phyloP scores from a whole-genome alignment of 2,329 filamentous ascomycete species.

The Lojkania enalia region DNA sequence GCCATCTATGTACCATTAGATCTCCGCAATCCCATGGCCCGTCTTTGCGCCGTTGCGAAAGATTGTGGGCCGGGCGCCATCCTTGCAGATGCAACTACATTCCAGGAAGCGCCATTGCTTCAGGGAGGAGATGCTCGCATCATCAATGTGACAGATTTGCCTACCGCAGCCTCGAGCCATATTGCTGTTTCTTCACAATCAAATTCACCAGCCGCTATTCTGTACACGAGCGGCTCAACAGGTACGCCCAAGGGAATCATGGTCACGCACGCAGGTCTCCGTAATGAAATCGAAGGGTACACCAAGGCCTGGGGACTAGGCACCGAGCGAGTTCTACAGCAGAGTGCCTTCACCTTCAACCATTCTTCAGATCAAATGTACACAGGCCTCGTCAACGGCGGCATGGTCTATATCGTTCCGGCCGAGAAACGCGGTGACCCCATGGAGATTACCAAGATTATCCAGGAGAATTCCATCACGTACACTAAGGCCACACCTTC shows the following conservation, averaged over 20 bases:
- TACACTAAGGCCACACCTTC: slow-evolving; percentile 48
- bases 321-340: slow-evolving; percentile 53
- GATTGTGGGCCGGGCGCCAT: slow-evolving; percentile 10
- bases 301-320: slow-evolving; percentile 12
- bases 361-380: slow-evolving; percentile 49
- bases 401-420: slow-evolving; percentile 42
- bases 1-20: slow-evolving; percentile 23
- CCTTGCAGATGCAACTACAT: slow-evolving; percentile 10
- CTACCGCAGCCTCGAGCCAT: not conserved
- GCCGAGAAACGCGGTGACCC: slow-evolving; percentile 39
- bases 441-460: slow-evolving; percentile 39
- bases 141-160: slow-evolving; percentile 9
- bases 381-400: slow-evolving; percentile 47
- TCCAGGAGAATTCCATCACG: slow-evolving; percentile 43
- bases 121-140: not conserved
- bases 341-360: slow-evolving; percentile 48
- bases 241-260: slow-evolving; percentile 17
- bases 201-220: slow-evolving; percentile 10
- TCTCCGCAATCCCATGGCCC: slow-evolving; percentile 3
- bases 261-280: slow-evolving; percentile 39
- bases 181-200: slow-evolving; percentile 1
- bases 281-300: slow-evolving; percentile 42
- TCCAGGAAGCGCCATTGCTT: not conserved
- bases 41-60: slow-evolving; percentile 9
- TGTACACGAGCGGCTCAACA: slow-evolving; percentile 19